phyloP scores from a whole-genome alignment of 2,329 filamentous ascomycete genomes.

The Hypoxylon sp. region DNA sequence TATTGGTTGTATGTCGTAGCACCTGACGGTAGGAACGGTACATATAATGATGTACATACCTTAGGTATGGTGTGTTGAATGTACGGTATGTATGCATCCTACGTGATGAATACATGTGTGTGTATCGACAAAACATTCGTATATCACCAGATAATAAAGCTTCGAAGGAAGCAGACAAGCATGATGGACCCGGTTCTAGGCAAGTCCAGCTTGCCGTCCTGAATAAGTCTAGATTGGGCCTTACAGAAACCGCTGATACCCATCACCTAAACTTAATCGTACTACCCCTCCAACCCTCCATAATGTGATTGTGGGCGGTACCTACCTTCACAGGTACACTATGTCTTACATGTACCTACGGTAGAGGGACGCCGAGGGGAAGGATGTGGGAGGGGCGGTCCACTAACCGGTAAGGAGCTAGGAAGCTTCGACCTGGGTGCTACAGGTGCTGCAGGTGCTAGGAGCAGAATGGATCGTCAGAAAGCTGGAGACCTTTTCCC shows the following conservation, averaged over 20 bases:
- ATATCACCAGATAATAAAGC: slow-evolving; percentile 28
- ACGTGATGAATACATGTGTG: slow-evolving; percentile 7
- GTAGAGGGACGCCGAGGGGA: slow-evolving; percentile 22
- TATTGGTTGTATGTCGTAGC: background rate
- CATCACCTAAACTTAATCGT: slow-evolving; percentile 40
- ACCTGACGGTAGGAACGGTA: background rate
- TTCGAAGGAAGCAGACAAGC: background rate
- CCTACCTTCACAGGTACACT: background rate
- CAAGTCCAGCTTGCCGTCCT: slow-evolving; percentile 19
- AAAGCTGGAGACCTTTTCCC: slow-evolving; percentile 26
- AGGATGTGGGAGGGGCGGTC: slow-evolving; percentile 5
- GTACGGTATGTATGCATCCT: slow-evolving; percentile 18
- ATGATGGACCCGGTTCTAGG: slow-evolving; percentile 30
- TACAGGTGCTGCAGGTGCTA: slow-evolving; percentile 1
- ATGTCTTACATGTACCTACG: background rate
- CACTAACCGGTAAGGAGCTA: slow-evolving; percentile 15
- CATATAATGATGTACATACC: slow-evolving; percentile 20
- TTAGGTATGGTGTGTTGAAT: slow-evolving; percentile 8
- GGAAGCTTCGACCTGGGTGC: background rate
- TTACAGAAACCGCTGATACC: slow-evolving; percentile 22
- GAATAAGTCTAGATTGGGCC: slow-evolving; percentile 33
- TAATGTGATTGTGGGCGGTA: background rate
- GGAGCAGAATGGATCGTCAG: slow-evolving; percentile 35
- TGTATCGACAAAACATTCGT: slow-evolving; percentile 20
- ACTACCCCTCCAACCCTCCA: slow-evolving; percentile 36